phyloP scores from a whole-genome alignment of 805 yeast genomes.

The Ogataea methylovora region DNA sequence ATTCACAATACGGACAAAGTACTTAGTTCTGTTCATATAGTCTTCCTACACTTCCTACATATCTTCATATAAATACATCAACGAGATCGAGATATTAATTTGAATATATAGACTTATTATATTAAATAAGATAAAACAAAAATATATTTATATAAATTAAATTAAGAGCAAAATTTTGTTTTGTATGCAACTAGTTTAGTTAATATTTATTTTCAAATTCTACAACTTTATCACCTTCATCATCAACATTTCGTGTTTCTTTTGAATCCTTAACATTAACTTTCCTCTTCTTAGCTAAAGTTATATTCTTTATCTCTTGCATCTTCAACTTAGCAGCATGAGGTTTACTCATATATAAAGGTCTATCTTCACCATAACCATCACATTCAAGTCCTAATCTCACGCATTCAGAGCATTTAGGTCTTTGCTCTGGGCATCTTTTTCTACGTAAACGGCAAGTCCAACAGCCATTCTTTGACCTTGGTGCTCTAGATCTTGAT shows the following conservation, averaged over 20 bases:
- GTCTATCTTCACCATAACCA: constrained; percentile 42
- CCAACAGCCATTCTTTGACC: constrained; percentile 57
- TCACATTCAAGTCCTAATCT: constrained; percentile 53
- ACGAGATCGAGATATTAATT: too few species aligned
- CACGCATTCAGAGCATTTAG: constrained; percentile 50
- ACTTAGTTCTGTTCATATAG: too few species aligned
- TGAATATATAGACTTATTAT: too few species aligned
- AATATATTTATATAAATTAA: too few species aligned
- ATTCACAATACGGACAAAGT: too few species aligned
- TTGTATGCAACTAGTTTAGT: constrained; percentile 21
- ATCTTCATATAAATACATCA: too few species aligned
- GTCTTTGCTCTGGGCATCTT: constrained; percentile 62
- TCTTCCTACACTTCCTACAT: too few species aligned
- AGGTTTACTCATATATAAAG: constrained; percentile 44
- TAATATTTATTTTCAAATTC: too few species aligned
- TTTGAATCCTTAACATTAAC: not conserved
- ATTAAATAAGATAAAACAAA: too few species aligned
- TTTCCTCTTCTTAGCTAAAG: constrained; percentile 30
- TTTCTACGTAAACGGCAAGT: constrained; percentile 69
- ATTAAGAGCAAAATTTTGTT: constrained; percentile 1
- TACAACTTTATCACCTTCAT: not conserved
- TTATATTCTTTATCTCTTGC: constrained; percentile 38
- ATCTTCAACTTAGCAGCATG: constrained; percentile 35
- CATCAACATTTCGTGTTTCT: not conserved
- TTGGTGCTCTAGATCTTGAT: constrained; percentile 6